Conservation (phyloP, 1,284 basidiomycete genomes). For the Microstroma glucosiphilum region DNA sequence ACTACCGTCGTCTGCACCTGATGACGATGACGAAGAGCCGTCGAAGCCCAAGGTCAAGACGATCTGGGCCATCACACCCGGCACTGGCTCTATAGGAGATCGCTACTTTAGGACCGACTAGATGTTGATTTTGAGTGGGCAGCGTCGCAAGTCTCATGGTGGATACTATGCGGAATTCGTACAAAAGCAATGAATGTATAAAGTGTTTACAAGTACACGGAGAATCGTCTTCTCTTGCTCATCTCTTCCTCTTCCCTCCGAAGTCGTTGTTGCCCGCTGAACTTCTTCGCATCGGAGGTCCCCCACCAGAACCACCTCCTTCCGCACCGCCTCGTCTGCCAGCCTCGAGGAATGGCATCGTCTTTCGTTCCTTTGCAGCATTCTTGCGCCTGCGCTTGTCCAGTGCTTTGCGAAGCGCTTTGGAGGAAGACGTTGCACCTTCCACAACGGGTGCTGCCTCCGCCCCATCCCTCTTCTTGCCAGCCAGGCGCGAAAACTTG, state of each 20-base stretch:
- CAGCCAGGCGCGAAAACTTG: constrained; percentile 29
- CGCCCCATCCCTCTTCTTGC: constrained; percentile 9
- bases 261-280: too few relatives aligned
- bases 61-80: constrained; percentile 42
- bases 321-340: not conserved
- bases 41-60: not conserved
- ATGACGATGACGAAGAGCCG: constrained; percentile 10
- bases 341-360: constrained; percentile 22
- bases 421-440: constrained; percentile 18
- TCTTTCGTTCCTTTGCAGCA: constrained; percentile 78
- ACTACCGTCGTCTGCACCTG: not conserved
- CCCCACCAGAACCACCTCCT: not conserved
- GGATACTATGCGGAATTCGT: too few relatives aligned
- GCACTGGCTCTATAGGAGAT: constrained; percentile 45
- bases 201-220: too few relatives aligned
- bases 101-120: constrained; percentile 37
- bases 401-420: constrained; percentile 69
- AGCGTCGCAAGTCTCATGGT: too few relatives aligned
- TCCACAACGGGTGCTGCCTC: constrained; percentile 9
- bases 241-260: too few relatives aligned
- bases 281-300: too few relatives aligned
- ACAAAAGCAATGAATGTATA: too few relatives aligned
- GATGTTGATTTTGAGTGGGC: not conserved
- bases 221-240: too few relatives aligned
- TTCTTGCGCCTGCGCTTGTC: constrained; percentile 83